Percentiles rank a stretch among this genome's conserved stretches.
phyloP scores from a whole-genome alignment of 208 protist species.

The Leishmania aethiopica region DNA sequence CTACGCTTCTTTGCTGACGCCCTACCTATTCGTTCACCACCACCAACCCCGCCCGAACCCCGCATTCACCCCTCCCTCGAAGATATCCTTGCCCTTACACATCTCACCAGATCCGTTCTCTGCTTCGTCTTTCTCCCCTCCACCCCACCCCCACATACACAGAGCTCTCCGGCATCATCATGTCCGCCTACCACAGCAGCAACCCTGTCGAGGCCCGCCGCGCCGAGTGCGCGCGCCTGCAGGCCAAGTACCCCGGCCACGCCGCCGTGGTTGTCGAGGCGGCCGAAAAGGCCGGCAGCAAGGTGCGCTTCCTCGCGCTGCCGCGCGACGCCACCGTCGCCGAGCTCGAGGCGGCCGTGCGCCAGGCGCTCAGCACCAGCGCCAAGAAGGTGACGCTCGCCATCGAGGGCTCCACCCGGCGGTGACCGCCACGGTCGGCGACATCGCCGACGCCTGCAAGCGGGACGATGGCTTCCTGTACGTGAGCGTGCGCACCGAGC shows the following conservation, averaged over 20 bases:
- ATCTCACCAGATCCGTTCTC: background rate
- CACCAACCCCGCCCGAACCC: too few relatives aligned
- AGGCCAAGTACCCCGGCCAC: constrained; percentile 23
- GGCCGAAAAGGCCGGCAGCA: constrained; percentile 6
- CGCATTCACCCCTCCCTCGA: background rate
- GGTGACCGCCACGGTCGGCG: constrained; percentile 11
- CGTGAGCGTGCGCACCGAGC: constrained; percentile 13
- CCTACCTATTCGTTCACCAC: background rate
- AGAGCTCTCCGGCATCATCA: background rate
- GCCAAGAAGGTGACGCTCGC: constrained; percentile 23
- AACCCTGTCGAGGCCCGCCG: constrained; percentile 6
- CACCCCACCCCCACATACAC: background rate
- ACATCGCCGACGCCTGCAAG: constrained; percentile 18
- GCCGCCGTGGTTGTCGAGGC: constrained; percentile 21
- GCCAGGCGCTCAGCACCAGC: constrained; percentile 3
- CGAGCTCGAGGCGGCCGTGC: constrained; percentile 18
- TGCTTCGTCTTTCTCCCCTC: background rate
- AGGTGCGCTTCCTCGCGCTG: constrained; percentile 13
- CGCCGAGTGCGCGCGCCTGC: constrained; percentile 25
- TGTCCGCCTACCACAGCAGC: constrained; percentile 16
- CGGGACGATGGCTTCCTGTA: constrained; percentile 23
- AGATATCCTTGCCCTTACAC: background rate
- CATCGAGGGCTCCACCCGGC: constrained; percentile 31
- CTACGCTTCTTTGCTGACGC: too few relatives aligned
- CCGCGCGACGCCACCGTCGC: constrained; percentile 25